Evolutionary conservation across 371 early-diverging fungal genomes (phyloP), one percentile per base, ranked within the genome.

Genomic region (Circinella minor): DNA sequence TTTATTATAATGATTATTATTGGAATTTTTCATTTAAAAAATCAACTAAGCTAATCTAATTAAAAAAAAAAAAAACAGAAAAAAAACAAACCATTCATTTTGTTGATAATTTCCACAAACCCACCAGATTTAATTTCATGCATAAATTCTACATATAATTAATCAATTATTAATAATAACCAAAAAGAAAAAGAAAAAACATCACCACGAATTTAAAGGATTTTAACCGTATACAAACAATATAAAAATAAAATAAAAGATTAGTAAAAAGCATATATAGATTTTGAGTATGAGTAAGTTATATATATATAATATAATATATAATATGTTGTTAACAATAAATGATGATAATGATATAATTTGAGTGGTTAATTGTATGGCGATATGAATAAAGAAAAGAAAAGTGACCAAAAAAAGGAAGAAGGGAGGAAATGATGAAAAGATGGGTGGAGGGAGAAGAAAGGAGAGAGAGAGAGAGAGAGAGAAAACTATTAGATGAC

Each of bases 51-150:
- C 2, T 27, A 27, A 1, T 27, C 43, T 43, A 43, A 9, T 43
- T 43, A 43, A 43, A 9, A 43, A 9, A 43, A 43, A 1, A 43
- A 5, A n/a, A 57, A 55, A 55, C 3, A 9, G n/a, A 55, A 57
- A 34, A 14, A 34, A 57, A 57, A 57, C 57, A 18, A 57, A 57
- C 57, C 57, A n/a, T 57, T 27, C 6, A 10, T 13, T 34, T 34
- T 57, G 57, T 57, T 57, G 57, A 27, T 27, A 57, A 57, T 18
- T 57, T n/a, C 34, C 57, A 57, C 6, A 34, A 17, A 57, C 27
- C 57, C 57, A 27, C 57, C 57, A 57, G 55, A 10, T 17, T 27
- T 36, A 46, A 63, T 18, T n/a, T 46, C n/a, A 63, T 63, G 27
- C 27, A 27, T 27, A 27, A 27, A 27, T 27, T 27, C 27, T 27